Percentiles rank a stretch among this genome's conserved stretches.
Conservation (phyloP, 306 rosid genomes). For the Cicer chorassanicum region DNA sequence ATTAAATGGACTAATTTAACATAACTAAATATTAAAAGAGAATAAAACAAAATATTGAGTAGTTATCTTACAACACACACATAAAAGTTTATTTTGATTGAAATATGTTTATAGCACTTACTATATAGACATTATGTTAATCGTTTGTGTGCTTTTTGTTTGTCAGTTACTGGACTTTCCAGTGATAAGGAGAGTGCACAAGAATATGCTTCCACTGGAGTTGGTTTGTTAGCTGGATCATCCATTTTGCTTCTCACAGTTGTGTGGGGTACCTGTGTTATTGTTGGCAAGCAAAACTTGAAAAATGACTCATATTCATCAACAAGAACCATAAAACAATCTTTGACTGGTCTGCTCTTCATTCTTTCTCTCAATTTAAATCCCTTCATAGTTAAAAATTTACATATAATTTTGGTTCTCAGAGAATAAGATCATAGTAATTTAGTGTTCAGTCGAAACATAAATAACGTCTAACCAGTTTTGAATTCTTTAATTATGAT, state of each 20-base stretch:
- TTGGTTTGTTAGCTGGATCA: slow-evolving; percentile 61
- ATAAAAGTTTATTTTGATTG: too few species aligned
- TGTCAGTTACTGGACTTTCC: slow-evolving; percentile 56
- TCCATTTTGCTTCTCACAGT: slow-evolving; percentile 58
- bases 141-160: neutral
- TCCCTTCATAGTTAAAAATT: neutral
- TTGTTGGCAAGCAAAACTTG: slow-evolving; percentile 51
- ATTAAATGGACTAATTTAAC: too few species aligned
- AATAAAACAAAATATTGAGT: too few species aligned
- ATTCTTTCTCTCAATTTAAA: slow-evolving; percentile 22
- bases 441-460: too few species aligned
- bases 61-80: too few species aligned
- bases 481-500: too few species aligned
- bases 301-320: slow-evolving; percentile 38
- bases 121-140: too few species aligned
- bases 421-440: too few species aligned
- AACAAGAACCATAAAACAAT: slow-evolving; percentile 38
- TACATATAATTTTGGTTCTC: too few species aligned
- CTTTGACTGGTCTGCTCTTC: slow-evolving; percentile 48
- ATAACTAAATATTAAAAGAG: too few species aligned
- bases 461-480: too few species aligned
- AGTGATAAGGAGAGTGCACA: slow-evolving; percentile 54
- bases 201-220: slow-evolving; percentile 56
- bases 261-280: slow-evolving; percentile 62
- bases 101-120: too few species aligned